Percentiles rank a stretch among this genome's conserved stretches.
Evolutionary conservation across 139 green algal genomes (phyloP).

Genomic region (Haematococcus lacustris): DNA sequence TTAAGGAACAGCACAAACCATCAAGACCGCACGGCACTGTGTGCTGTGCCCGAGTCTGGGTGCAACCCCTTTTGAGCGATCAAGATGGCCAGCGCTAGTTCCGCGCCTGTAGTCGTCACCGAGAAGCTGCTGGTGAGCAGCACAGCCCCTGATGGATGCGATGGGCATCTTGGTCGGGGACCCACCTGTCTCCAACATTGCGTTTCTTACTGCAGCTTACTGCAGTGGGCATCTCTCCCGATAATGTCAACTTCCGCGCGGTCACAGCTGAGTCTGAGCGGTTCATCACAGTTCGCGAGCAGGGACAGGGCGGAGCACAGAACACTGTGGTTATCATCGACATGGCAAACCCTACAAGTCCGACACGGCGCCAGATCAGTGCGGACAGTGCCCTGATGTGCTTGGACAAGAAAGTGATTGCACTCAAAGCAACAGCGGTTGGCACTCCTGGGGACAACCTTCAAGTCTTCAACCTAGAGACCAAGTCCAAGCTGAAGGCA

Average conservation of each 20-base stretch:
- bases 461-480: slow-evolving; percentile 98
- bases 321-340: slow-evolving; percentile 89
- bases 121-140: slow-evolving; percentile 42
- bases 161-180: background rate
- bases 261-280: slow-evolving; percentile 96
- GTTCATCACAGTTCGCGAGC: slow-evolving; percentile 95
- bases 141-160: background rate
- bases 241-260: slow-evolving; percentile 96
- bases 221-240: slow-evolving; percentile 75
- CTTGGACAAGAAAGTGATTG: slow-evolving; percentile 87
- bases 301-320: slow-evolving; percentile 29
- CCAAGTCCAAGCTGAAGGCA: slow-evolving; percentile 96
- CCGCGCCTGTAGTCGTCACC: slow-evolving; percentile 35
- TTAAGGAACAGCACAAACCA: no score
- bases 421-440: slow-evolving; percentile 69
- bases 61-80: no score
- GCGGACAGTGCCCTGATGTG: slow-evolving; percentile 96
- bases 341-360: slow-evolving; percentile 69
- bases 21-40: no score
- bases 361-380: slow-evolving; percentile 87
- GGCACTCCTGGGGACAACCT: slow-evolving; percentile 73
- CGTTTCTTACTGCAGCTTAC: slow-evolving; percentile 64
- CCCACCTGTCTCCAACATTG: background rate
- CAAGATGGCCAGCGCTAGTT: no score
- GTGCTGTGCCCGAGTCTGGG: no score